Conservation (phyloP, 2,329 filamentous ascomycete species). For the Geosmithia morbida region DNA sequence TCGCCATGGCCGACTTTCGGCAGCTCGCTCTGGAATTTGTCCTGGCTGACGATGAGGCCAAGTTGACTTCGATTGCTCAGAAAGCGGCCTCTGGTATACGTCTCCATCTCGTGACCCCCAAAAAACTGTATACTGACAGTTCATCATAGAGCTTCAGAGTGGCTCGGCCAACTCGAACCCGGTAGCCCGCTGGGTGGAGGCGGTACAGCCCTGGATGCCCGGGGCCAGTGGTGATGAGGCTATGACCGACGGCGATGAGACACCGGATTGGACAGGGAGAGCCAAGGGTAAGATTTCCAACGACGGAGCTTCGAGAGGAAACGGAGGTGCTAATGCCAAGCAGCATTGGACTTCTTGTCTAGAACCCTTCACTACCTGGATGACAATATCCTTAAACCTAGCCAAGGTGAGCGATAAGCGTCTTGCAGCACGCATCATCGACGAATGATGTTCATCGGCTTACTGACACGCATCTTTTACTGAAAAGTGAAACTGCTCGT, state of each 20-base stretch:
- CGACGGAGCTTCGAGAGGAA: not conserved
- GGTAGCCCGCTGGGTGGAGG: conserved; percentile 39
- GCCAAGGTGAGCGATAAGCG: conserved; percentile 25
- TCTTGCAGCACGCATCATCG: not conserved
- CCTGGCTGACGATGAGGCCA: conserved; percentile 30
- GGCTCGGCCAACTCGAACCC: conserved; percentile 26
- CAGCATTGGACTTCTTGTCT: conserved; percentile 42
- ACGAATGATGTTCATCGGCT: not conserved
- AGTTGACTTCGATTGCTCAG: conserved; percentile 23
- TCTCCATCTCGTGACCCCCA: not conserved
- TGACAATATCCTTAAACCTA: conserved; percentile 27
- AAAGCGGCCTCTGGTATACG: conserved; percentile 29
- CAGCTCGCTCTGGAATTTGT: conserved; percentile 40
- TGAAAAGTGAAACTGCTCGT: conserved; percentile 27
- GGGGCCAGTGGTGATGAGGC: conserved; percentile 21
- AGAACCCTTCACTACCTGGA: conserved; percentile 34
- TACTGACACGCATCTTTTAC: not conserved
- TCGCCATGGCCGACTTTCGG: conserved; percentile 32
- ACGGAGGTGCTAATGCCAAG: not conserved
- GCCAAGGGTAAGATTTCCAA: conserved; percentile 27
- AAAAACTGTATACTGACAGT: conserved; percentile 6
- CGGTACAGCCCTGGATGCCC: conserved; percentile 40
- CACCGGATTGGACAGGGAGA: conserved; percentile 35
- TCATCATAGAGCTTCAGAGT: conserved; percentile 25
- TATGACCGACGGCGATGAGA: conserved; percentile 22